A percentile compares a stretch with the other conserved stretches of the same genome.
Conservation (phyloP, 345 rosid species). For the Eucalyptus leucophloia region DNA sequence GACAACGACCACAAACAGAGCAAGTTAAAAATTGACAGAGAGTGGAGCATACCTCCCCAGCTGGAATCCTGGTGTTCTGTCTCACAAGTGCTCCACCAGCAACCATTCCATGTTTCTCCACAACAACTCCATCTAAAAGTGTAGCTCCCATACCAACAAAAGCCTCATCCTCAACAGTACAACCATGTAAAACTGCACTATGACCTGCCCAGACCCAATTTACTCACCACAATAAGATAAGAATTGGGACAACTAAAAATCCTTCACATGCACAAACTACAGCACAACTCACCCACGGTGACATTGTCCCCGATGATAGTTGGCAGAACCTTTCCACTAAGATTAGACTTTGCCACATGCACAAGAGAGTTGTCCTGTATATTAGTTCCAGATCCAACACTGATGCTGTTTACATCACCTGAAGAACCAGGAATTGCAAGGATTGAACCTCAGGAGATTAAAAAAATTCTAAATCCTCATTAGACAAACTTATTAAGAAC, state of each 20-base stretch:
- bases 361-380: conserved; percentile 97
- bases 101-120: conserved; percentile 84
- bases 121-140: conserved; percentile 81
- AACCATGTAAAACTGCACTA: conserved; percentile 94
- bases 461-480: neutral
- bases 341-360: conserved; percentile 90
- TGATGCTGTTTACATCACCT: conserved; percentile 86
- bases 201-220: conserved; percentile 50
- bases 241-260: neutral
- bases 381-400: conserved; percentile 84
- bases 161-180: conserved; percentile 86
- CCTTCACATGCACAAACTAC: neutral
- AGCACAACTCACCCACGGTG: conserved; percentile 59
- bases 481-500: neutral
- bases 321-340: conserved; percentile 84
- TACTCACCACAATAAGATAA: neutral
- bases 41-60: conserved; percentile 59
- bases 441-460: neutral
- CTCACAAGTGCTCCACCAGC: conserved; percentile 97
- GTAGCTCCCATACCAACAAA: conserved; percentile 95
- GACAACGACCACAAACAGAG: neutral
- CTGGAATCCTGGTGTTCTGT: conserved; percentile 75
- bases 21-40: neutral
- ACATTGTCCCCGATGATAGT: conserved; percentile 90
- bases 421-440: neutral